Evolutionary conservation across 176 grass and related monocot genomes (phyloP).

Genomic region (Carex cristatella): DNA sequence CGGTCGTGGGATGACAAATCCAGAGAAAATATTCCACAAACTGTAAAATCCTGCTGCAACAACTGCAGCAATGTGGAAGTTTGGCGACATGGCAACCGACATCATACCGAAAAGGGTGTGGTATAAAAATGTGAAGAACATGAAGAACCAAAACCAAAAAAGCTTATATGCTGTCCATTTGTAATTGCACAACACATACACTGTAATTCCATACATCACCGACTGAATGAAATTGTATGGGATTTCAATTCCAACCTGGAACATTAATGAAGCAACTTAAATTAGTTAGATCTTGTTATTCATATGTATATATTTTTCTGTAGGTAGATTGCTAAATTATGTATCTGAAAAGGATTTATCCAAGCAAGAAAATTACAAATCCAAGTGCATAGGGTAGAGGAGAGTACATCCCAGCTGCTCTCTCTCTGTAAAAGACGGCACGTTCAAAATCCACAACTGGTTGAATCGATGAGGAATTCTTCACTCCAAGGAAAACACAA

Average conservation of each 20-base stretch:
- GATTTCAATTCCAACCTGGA: conserved; percentile 67
- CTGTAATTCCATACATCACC: conserved; percentile 56
- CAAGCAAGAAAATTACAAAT: conserved; percentile 38
- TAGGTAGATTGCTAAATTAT: not conserved
- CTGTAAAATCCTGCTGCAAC: not conserved
- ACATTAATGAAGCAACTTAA: not conserved
- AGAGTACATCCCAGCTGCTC: conserved; percentile 79
- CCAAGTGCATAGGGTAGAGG: conserved; percentile 78
- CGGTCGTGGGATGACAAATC: not conserved
- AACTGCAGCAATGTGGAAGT: not conserved
- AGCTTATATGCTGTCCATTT: conserved; percentile 76
- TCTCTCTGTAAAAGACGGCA: conserved; percentile 76
- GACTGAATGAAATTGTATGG: conserved; percentile 68
- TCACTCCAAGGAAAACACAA: conserved; percentile 67
- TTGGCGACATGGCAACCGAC: not conserved
- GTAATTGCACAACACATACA: conserved; percentile 75
- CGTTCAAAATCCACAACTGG: conserved; percentile 73
- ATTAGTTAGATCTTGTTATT: not conserved
- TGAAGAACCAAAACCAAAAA: conserved; percentile 62
- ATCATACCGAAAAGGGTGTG: not conserved
- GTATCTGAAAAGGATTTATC: not conserved
- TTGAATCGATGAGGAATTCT: conserved; percentile 56
- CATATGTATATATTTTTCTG: not conserved
- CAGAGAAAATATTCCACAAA: not conserved
- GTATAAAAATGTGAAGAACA: not conserved